These are phyloP conservation scores for Adansonia rubrostipa DNA, from an alignment of 441 rosid genomes.

Conservation along the genomic window DNA sequence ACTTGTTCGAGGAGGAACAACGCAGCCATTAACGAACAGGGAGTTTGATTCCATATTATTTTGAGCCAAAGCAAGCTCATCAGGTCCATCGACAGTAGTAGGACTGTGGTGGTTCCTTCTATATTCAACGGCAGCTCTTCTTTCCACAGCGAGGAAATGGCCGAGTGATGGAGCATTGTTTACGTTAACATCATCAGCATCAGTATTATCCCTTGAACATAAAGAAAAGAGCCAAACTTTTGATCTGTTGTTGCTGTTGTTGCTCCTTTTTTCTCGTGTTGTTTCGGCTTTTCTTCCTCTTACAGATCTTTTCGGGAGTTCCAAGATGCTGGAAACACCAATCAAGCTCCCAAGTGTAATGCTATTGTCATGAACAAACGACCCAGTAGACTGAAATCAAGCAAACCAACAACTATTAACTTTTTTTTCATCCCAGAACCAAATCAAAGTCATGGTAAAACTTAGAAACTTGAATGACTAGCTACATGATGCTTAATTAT, in stretches of 20 bases:
- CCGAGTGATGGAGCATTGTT: slow-evolving; percentile 52
- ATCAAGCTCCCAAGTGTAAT: slow-evolving; percentile 84
- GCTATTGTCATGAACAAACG: slow-evolving; percentile 87
- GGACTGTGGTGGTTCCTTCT: slow-evolving; percentile 32
- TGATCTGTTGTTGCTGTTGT: slow-evolving; percentile 15
- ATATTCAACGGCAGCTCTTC: slow-evolving; percentile 45
- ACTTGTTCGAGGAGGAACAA: slow-evolving; percentile 50
- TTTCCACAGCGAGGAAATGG: slow-evolving; percentile 61
- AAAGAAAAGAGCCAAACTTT: slow-evolving; percentile 58
- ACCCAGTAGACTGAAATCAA: slow-evolving; percentile 69
- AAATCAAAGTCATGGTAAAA: background rate
- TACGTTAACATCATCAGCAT: slow-evolving; percentile 32
- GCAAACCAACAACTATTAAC: background rate
- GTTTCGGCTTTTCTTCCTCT: slow-evolving; percentile 51
- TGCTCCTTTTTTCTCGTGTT: slow-evolving; percentile 32
- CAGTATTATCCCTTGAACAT: slow-evolving; percentile 55
- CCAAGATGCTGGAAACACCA: slow-evolving; percentile 69
- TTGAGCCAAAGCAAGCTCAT: slow-evolving; percentile 41
- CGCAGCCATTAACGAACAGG: slow-evolving; percentile 48
- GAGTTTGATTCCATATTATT: slow-evolving; percentile 34
- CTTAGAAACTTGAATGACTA: background rate
- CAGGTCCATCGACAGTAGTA: slow-evolving; percentile 31
- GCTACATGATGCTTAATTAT: background rate
- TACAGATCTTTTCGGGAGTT: slow-evolving; percentile 67
- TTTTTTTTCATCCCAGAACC: background rate